Evolutionary conservation across 352 stramenopile species (phyloP).

Genomic region (Phytopythium ostracodes): DNA sequence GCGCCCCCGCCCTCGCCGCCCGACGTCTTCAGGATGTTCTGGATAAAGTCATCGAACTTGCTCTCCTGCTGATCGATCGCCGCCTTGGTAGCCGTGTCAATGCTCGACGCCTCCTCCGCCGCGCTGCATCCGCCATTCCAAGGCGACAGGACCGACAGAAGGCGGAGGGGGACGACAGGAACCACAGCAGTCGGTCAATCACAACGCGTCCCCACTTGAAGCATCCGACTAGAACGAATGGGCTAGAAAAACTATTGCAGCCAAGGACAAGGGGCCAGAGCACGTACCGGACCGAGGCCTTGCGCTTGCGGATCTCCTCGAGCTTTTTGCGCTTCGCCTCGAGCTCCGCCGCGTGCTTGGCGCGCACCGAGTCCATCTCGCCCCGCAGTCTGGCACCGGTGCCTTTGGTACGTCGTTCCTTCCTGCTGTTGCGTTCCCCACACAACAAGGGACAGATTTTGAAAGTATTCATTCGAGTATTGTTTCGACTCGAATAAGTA

Average conservation of each 20-base stretch:
- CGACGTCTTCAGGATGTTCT: slow-evolving; percentile 78
- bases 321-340: slow-evolving; percentile 88
- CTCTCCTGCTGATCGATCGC: slow-evolving; percentile 61
- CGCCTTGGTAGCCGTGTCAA: slow-evolving; percentile 28
- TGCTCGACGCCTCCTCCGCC: slow-evolving; percentile 42
- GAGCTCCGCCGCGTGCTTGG: slow-evolving; percentile 81
- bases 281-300: slow-evolving; percentile 66
- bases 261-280: not conserved
- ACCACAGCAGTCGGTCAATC: not conserved
- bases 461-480: not conserved
- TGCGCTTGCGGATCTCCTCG: slow-evolving; percentile 86
- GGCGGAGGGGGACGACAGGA: no score
- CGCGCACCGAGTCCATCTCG: slow-evolving; percentile 65
- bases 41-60: slow-evolving; percentile 84
- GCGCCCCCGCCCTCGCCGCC: slow-evolving; percentile 14
- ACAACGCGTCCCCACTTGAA: not conserved
- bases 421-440: no score
- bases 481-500: not conserved
- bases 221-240: not conserved
- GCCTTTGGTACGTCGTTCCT: no score
- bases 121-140: slow-evolving; percentile 14
- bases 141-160: not conserved
- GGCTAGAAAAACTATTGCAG: not conserved
- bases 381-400: no score
- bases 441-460: no score